Evolutionary conservation across 2,329 filamentous ascomycete genomes (phyloP), one percentile per base, ranked within the genome.

Genomic region (Talaromyces atroroseus): DNA sequence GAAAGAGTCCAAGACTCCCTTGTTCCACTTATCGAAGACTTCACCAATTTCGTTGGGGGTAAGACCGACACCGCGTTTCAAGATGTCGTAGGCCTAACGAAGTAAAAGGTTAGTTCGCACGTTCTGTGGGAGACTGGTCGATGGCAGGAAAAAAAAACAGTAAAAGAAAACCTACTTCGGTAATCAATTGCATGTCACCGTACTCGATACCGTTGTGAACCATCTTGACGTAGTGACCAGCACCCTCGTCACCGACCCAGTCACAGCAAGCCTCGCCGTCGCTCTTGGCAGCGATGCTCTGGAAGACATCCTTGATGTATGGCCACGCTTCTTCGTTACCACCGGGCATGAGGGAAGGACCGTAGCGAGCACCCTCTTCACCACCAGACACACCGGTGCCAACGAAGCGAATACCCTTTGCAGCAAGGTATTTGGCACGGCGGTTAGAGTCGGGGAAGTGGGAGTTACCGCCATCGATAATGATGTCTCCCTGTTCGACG

Each of bases 181-280:
- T 95, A 76, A 99, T 99, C 71, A 99, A 84, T 83, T 99, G 94
- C 94, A 99, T 99, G 81, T 99, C 94, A 86, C 94, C 94, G 76
- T 99, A 99, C 82, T 99, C 94, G 70, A 99, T 99, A 84, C 94
- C 94, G 80, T 99, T 99, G 88, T 99, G 94, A 63, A 99, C 94
- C 94, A 99, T 99, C 89, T 99, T 99, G 82, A 99, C 92, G 83
- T 96, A 99, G 87, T 99, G 94, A 69, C 94, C 94, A 79, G 94
- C 90, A 85, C 94, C 94, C 78, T 97, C 91, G 79, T 97, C 94
- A 81, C 94, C 94, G 69, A 99, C 94, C 94, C 94, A 99, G 79
- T 99, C 94, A 74, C 94, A 99, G 86, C 94, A 99, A 64, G 94
- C 80, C 84, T 99, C 94, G 70, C 87, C 87, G 71, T 96, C 92